phyloP scores from a whole-genome alignment of 179 eudicot genomes.

The Nepenthes alata region DNA sequence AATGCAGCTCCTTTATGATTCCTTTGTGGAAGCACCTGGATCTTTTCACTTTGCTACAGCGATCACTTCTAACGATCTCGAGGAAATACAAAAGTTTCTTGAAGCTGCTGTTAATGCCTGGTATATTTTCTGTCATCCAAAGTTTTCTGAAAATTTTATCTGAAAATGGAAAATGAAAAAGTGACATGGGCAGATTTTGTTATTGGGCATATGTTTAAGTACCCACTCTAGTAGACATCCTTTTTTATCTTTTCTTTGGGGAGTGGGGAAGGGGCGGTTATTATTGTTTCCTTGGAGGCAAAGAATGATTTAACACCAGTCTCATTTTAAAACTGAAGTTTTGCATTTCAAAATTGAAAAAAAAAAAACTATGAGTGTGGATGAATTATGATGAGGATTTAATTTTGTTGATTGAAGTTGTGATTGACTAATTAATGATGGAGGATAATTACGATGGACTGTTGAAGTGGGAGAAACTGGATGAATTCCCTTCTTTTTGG shows the following conservation, averaged over 20 bases:
- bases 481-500: too few relatives aligned
- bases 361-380: too few relatives aligned
- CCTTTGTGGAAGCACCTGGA: constrained; percentile 74
- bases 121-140: constrained; percentile 18
- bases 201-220: too few relatives aligned
- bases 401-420: too few relatives aligned
- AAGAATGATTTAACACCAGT: background rate
- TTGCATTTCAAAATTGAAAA: too few relatives aligned
- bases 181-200: background rate
- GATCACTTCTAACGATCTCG: constrained; percentile 72
- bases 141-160: constrained; percentile 4
- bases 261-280: background rate
- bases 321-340: too few relatives aligned
- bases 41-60: constrained; percentile 80
- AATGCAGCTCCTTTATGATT: constrained; percentile 65
- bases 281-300: background rate
- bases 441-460: too few relatives aligned
- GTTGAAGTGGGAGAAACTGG: too few relatives aligned
- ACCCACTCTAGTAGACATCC: background rate
- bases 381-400: too few relatives aligned
- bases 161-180: background rate
- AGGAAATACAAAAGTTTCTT: constrained; percentile 89
- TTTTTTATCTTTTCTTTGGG: constrained; percentile 1
- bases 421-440: too few relatives aligned
- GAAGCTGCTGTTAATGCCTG: constrained; percentile 67